Base-by-base conservation (phyloP, 306 rosid genomes). In the Erythrophleum fordii region DNA sequence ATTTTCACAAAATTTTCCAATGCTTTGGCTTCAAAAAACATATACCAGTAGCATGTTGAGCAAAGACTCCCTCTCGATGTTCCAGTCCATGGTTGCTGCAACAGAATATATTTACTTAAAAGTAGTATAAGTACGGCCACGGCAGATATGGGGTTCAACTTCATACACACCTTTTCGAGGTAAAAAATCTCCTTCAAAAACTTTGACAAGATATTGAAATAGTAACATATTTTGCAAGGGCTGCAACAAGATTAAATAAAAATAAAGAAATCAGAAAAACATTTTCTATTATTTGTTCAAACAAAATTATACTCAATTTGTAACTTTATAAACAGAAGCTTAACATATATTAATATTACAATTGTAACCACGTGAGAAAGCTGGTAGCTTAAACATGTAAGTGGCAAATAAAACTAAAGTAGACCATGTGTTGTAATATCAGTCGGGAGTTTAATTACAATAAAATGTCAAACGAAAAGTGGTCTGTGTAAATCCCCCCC, bases 11-110 rank as follows among this genome's bases (percentile, higher is more conserved):
- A 53, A 13, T 79, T 58, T 53, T 79, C 70, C 69, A 69, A 59
- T 45, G 56, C 34, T 75, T 77, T 41, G 77, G 73, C 75, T 64
- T 51, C 49, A 67, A 60, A 51, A 62, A 71, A 78, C 59, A 88
- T 11, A 74, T 91, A 95, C 97, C 97, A 95, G 86, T 80, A 91
- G 79, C 85, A 80, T 62, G 83, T 89, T 90, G 72, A 95, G 92
- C 77, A 89, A 88, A 56, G 97, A 95, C 75, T 95, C 97, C 88
- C 92, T 89, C 81, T 92, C 88, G 69, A 84, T 72, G 79, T 66
- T 85, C 99, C 99, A 95, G 66, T 73, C 78, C 85, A 72, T 56
- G 70, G 86, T 85, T 72, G 90, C 99, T 92, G 95, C 88, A 86
- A 83, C 41, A 69, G 79, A 79, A 78, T 7, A 70, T 11, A 86